phyloP scores from a whole-genome alignment of 2,329 filamentous ascomycete genomes.

The Ophiocordyceps unilateralis region DNA sequence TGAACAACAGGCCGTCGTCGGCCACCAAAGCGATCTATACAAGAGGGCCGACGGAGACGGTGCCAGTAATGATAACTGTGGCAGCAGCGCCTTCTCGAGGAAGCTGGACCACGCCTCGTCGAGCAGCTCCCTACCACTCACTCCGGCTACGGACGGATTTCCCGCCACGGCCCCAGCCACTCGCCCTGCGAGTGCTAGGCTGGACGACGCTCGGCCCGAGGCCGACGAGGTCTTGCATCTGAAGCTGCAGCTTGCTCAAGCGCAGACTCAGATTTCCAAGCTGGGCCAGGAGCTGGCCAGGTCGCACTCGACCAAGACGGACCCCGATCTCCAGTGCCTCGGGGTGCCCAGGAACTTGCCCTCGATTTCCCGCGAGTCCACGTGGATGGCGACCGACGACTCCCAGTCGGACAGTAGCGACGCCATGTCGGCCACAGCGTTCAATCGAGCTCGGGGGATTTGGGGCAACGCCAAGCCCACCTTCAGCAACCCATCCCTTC shows the following conservation, averaged over 20 bases:
- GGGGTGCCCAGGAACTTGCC: conserved; percentile 7
- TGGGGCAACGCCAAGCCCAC: conserved; percentile 33
- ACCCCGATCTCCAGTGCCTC: conserved; percentile 12
- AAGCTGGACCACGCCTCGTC: conserved; percentile 30
- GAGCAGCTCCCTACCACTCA: conserved; percentile 44
- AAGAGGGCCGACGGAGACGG: conserved; percentile 29
- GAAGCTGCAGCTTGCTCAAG: conserved; percentile 53
- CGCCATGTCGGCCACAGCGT: conserved; percentile 29
- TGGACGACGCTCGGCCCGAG: conserved; percentile 22
- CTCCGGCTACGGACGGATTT: conserved; percentile 40
- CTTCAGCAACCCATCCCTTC: conserved; percentile 16
- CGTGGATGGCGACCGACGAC: conserved; percentile 39
- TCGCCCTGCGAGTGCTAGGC: conserved; percentile 31
- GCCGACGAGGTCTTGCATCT: conserved; percentile 48
- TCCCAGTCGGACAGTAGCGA: conserved; percentile 39
- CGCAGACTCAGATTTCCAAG: conserved; percentile 51
- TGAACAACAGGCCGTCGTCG: conserved; percentile 48
- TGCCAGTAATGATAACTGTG: conserved; percentile 17
- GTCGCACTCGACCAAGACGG: conserved; percentile 41
- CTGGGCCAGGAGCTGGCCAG: conserved; percentile 57
- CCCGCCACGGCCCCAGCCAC: conserved; percentile 29
- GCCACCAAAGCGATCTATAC: conserved; percentile 24
- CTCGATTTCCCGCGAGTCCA: conserved; percentile 19
- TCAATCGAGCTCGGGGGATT: conserved; percentile 36
- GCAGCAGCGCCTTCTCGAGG: conserved; percentile 11